A percentile compares a stretch with the other conserved stretches of the same genome.
Conservation (phyloP, 1,284 basidiomycete species). For the Papiliotrema flavescens region DNA sequence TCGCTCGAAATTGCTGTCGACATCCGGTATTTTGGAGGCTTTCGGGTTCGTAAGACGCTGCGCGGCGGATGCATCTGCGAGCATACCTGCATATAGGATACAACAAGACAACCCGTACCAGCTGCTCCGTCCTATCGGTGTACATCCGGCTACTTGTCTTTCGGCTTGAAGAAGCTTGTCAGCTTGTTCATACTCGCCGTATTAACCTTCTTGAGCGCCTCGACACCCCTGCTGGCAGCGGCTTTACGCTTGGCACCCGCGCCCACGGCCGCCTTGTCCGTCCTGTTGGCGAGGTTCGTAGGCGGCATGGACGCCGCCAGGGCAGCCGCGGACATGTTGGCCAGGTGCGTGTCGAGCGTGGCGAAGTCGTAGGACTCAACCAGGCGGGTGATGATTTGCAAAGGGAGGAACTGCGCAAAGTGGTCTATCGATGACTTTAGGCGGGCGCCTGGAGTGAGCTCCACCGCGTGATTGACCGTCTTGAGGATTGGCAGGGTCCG, state of each 20-base stretch:
- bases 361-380: conserved; percentile 22
- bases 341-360: conserved; percentile 24
- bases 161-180: conserved; percentile 46
- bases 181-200: conserved; percentile 43
- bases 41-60: too few relatives aligned
- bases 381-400: conserved; percentile 10
- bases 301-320: conserved; percentile 27
- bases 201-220: conserved; percentile 45
- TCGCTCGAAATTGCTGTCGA: too few relatives aligned
- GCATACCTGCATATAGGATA: too few relatives aligned
- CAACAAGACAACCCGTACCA: too few relatives aligned
- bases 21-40: too few relatives aligned
- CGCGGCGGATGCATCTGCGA: too few relatives aligned
- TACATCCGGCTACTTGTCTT: conserved; percentile 14
- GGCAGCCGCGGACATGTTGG: conserved; percentile 29
- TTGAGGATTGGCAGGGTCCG: too few relatives aligned
- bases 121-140: neutral
- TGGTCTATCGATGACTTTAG: conserved; percentile 29
- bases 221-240: conserved; percentile 33
- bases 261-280: conserved; percentile 13
- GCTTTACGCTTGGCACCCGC: conserved; percentile 27
- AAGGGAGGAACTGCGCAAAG: conserved; percentile 30
- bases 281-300: conserved; percentile 10
- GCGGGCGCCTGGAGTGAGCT: conserved; percentile 23
- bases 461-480: too few relatives aligned